Evolutionary conservation across 192 early-diverging fungal genomes (phyloP).

Genomic region (Coemansia sp.): DNA sequence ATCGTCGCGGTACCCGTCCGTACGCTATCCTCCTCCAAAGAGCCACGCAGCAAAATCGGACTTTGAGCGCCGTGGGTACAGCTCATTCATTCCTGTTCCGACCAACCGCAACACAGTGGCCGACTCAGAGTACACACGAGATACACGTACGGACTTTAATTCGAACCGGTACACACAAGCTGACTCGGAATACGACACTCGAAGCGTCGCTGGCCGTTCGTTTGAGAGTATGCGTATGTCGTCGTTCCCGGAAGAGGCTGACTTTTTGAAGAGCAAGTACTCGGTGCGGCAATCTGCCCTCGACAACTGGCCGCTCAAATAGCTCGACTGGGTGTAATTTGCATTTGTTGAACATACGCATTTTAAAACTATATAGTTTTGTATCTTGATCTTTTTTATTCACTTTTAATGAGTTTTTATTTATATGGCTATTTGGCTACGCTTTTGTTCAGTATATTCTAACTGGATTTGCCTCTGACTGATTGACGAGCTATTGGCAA

Average conservation of each 20-base stretch:
- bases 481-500: too few species aligned
- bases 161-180: background rate
- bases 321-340: background rate
- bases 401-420: background rate
- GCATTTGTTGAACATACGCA: background rate
- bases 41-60: background rate
- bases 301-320: slow-evolving; percentile 44
- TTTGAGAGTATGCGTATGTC: slow-evolving; percentile 40
- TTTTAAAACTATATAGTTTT: background rate
- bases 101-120: slow-evolving; percentile 12
- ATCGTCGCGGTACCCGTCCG: background rate
- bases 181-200: slow-evolving; percentile 23
- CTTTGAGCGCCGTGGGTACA: slow-evolving; percentile 18
- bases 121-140: slow-evolving; percentile 11
- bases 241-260: slow-evolving; percentile 36
- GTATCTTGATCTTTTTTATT: slow-evolving; percentile 3
- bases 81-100: slow-evolving; percentile 44
- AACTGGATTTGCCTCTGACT: too few species aligned
- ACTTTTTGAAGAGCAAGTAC: slow-evolving; percentile 43
- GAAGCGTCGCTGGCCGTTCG: slow-evolving; percentile 21
- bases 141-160: too few species aligned
- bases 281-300: slow-evolving; percentile 28
- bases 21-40: slow-evolving; percentile 4
- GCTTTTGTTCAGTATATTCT: too few species aligned
- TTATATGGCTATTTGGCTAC: too few species aligned